A percentile compares a stretch with the other conserved stretches of the same genome.
Evolutionary conservation across 345 rosid species (phyloP).

Genomic region (Firmiana major): DNA sequence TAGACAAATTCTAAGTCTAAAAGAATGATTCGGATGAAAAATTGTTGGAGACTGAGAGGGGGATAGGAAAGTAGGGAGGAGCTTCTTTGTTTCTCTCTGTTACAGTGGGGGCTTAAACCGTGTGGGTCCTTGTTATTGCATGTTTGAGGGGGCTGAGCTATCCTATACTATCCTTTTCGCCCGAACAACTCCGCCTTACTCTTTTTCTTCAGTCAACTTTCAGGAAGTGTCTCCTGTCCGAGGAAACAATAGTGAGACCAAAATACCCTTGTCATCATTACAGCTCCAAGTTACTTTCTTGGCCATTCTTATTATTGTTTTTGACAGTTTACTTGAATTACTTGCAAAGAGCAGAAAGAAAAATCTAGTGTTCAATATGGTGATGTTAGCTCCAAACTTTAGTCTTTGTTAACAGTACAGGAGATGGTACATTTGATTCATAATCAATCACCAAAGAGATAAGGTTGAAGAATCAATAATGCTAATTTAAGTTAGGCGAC

Average conservation of each 20-base stretch:
- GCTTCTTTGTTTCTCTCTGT: too few relatives aligned
- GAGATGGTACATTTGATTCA: background rate
- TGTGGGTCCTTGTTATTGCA: slow-evolving; percentile 24
- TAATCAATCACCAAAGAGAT: background rate
- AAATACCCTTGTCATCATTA: slow-evolving; percentile 1
- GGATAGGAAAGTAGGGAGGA: background rate
- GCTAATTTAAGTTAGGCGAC: background rate
- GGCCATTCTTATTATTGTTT: background rate
- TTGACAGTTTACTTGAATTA: background rate
- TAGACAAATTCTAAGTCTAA: too few relatives aligned
- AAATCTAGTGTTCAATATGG: background rate
- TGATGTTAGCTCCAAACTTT: background rate
- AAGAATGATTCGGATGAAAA: too few relatives aligned
- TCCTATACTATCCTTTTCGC: background rate
- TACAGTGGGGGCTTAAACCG: slow-evolving; percentile 8
- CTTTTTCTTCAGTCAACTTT: slow-evolving; percentile 1
- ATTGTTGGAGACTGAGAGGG: background rate
- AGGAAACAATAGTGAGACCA: background rate
- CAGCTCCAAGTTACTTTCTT: background rate
- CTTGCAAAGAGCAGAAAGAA: too few relatives aligned
- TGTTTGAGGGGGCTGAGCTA: background rate
- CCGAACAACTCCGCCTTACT: too few relatives aligned
- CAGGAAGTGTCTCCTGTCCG: background rate
- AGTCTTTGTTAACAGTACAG: background rate
- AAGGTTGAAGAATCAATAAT: background rate